A percentile compares a stretch with the other conserved stretches of the same genome.
These are phyloP conservation scores for Colletotrichum truncatum DNA, from an alignment of 2,329 filamentous ascomycete genomes.

Conservation along the genomic window DNA sequence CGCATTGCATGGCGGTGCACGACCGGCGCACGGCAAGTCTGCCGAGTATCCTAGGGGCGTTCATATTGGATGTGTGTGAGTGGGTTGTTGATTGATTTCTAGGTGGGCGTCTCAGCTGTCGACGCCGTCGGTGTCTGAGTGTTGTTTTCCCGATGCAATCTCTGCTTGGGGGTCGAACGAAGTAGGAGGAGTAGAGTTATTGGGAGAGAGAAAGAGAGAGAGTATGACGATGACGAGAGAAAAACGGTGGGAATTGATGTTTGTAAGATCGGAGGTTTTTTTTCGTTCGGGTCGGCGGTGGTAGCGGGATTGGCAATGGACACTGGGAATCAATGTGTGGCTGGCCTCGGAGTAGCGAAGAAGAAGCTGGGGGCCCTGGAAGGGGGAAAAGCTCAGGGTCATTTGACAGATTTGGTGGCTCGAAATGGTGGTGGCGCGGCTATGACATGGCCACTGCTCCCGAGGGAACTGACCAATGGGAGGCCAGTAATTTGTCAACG, in stretches of 20 bases:
- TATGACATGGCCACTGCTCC: constrained; percentile 24
- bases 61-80: constrained; percentile 14
- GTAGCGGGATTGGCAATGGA: constrained; percentile 5
- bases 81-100: no score
- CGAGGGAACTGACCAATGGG: constrained; percentile 16
- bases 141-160: not conserved
- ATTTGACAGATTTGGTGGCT: constrained; percentile 18
- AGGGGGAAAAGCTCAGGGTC: constrained; percentile 20
- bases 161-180: not conserved
- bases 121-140: no score
- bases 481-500: constrained; percentile 22
- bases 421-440: constrained; percentile 28
- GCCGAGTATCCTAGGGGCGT: constrained; percentile 29
- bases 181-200: not conserved
- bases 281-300: not conserved
- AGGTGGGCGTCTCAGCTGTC: no score
- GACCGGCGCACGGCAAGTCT: constrained; percentile 28
- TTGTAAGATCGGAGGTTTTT: constrained; percentile 18
- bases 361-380: constrained; percentile 22
- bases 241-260: constrained; percentile 9
- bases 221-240: constrained; percentile 2
- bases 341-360: constrained; percentile 3
- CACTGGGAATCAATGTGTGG: no score
- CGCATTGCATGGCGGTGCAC: constrained; percentile 26
- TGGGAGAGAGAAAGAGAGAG: not conserved